Conservation (phyloP, 2,329 filamentous ascomycete species). For the Didymella keratinophila region DNA sequence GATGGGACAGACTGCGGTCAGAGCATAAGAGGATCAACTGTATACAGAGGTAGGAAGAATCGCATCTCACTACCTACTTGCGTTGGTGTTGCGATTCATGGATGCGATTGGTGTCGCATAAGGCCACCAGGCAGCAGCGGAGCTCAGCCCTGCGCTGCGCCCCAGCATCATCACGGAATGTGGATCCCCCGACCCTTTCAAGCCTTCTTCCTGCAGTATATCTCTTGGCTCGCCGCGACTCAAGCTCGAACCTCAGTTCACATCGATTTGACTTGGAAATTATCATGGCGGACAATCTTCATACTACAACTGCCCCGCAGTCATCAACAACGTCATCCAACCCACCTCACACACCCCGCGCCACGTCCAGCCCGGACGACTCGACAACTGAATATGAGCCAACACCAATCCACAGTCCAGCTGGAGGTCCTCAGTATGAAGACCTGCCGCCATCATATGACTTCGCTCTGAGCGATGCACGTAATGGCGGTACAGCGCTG, state of each 20-base stretch:
- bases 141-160: constrained; percentile 19
- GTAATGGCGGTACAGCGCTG: constrained; percentile 35
- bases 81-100: not conserved
- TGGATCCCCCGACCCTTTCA: constrained; percentile 3
- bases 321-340: constrained; percentile 28
- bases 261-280: not conserved
- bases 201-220: constrained; percentile 3
- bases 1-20: not conserved
- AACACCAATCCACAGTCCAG: constrained; percentile 42
- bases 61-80: not conserved
- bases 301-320: constrained; percentile 21
- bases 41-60: not conserved
- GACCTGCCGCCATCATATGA: constrained; percentile 50
- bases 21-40: not conserved
- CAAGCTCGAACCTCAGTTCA: not conserved
- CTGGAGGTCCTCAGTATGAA: constrained; percentile 45
- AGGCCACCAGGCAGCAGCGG: constrained; percentile 16
- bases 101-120: constrained; percentile 7
- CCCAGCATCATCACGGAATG: constrained; percentile 16
- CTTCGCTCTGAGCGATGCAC: constrained; percentile 44
- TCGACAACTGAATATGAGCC: constrained; percentile 44
- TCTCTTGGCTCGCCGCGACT: constrained; percentile 6
- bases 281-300: constrained; percentile 34
- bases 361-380: constrained; percentile 42
- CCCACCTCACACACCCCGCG: constrained; percentile 37